These are phyloP conservation scores for Phytophthora macrochlamydospora DNA, from an alignment of 352 stramenopile species.

Conservation along the genomic window DNA sequence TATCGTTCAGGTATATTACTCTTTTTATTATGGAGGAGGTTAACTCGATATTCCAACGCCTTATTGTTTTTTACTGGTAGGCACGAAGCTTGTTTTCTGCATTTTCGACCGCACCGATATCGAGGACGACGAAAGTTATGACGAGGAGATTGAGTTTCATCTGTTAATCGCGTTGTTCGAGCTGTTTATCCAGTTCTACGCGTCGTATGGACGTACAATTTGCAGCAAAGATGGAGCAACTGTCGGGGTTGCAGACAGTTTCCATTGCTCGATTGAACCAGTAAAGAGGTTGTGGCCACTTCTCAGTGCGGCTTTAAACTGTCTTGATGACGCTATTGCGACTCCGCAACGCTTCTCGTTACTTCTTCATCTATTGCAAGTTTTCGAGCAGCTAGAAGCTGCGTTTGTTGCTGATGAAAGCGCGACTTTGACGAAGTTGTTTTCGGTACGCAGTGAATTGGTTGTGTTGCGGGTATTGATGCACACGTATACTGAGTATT, in stretches of 20 bases:
- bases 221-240: slow-evolving; percentile 1
- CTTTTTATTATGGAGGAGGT: too few species aligned
- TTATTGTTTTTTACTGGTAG: slow-evolving; percentile 11
- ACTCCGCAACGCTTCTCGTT: slow-evolving; percentile 72
- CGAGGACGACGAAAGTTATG: slow-evolving; percentile 74
- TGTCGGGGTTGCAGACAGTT: slow-evolving; percentile 34
- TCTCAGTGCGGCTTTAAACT: slow-evolving; percentile 42
- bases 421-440: slow-evolving; percentile 41
- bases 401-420: slow-evolving; percentile 44
- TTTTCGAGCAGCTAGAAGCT: slow-evolving; percentile 60
- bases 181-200: slow-evolving; percentile 67
- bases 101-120: slow-evolving; percentile 74
- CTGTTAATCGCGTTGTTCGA: slow-evolving; percentile 61
- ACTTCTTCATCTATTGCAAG: slow-evolving; percentile 65
- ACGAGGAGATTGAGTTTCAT: slow-evolving; percentile 77
- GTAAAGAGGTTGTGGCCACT: slow-evolving; percentile 62
- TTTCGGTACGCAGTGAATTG: slow-evolving; percentile 25
- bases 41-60: too few species aligned
- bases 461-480: not conserved
- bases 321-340: slow-evolving; percentile 50
- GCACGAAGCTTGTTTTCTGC: slow-evolving; percentile 65
- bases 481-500: not conserved
- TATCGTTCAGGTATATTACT: slow-evolving; percentile 43
- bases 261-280: slow-evolving; percentile 39
- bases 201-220: slow-evolving; percentile 46